Base-by-base conservation (phyloP, 768 basidiomycete species). In the Rhodotorula graminis region DNA sequence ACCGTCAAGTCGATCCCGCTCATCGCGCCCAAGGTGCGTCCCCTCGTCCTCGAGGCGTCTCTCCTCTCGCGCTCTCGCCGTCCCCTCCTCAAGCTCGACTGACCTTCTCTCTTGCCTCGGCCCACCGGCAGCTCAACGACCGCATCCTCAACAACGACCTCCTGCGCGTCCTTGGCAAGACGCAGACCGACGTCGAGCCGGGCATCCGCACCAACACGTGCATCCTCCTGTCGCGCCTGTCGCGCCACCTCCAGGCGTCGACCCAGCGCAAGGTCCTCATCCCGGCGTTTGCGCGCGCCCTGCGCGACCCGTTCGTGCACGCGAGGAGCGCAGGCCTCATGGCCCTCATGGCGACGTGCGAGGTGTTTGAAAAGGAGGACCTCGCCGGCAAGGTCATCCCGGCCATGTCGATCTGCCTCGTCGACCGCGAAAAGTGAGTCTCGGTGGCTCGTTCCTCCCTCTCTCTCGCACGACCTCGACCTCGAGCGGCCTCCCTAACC, bases 161-260 rank as follows among this genome's bases (percentile, higher is more conserved):
- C 29, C 86, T 99, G 19, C 89, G 95, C 4, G 86, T 91, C 72
- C 86, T 99, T 33, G 95, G 95, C 4, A 92, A 91, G 78, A 89
- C 91, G 82, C 96, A 99, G 82, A 87, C 85, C 47, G 96, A 98
- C 79, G 84, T 89, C 1, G 96, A 99, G 81, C 87, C 94, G 7
- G 94, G 93, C 11, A 97, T 98, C 77, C 87, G 96, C 59, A 98
- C 96, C 25, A 98, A 98, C 78, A 96, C 96, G 0, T 95, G 93
- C 78, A 97, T 99, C 76, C 86, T 98, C 8, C 87, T 99, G 68
- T 95, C 94, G 27, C 87, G 95, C 14, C 84, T 99, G 11, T 93
- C 91, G 0, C 91, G 92, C 0, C 85, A 87, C 4, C 83, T 99
- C 2, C 90, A 91, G 2, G 87, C 89, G 69, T 89, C 92, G 77